Base-by-base conservation (phyloP, 805 yeast genomes). In the Candida pini region DNA sequence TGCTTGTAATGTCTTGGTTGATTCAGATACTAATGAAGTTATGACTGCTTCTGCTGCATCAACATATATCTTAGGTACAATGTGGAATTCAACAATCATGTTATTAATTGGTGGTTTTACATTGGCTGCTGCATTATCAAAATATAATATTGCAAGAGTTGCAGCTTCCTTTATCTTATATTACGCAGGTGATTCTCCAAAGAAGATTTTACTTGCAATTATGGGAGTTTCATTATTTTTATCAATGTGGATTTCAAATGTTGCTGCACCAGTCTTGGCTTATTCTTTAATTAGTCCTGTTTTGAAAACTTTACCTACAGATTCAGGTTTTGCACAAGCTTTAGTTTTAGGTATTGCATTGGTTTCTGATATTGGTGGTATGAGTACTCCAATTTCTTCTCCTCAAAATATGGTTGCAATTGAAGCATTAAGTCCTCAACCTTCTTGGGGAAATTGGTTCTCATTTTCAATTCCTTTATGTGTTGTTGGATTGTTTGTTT, bases 371-470 rank as follows among this genome's bases (percentile, higher is more conserved):
- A 49, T 69, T 18, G 78, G 72, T 6, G 78, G 78, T 27, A 70
- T 71, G 75, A 70, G 75, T 1, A 64, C 71, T 9, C 78, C 78
- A 6, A 71, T 71, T 43, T 66, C 76, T 1, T 69, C 74, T 9
- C 78, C 78, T 2, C 78, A 71, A 46, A 71, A 71, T 36, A 69
- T 71, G 60, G 63, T 71, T 37, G 76, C 77, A 14, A 68, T 71
- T 37, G 74, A 71, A 22, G 64, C 73, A 16, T 64, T 71, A 66
- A 57, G 52, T 18, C 78, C 78, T 1, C 68, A 60, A 30, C 78
- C 78, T 6, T 60, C 69, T 4, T 71, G 78, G 78, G 77, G 76
- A 15, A 65, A 71, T 43, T 71, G 78, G 78, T 71, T 71, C 49
- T 70, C 67, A 6, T 60, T 71, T 39, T 67, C 76, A 3, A 52